Base-by-base conservation (phyloP, 192 early-diverging fungal species). In the Coemansia sp. region DNA sequence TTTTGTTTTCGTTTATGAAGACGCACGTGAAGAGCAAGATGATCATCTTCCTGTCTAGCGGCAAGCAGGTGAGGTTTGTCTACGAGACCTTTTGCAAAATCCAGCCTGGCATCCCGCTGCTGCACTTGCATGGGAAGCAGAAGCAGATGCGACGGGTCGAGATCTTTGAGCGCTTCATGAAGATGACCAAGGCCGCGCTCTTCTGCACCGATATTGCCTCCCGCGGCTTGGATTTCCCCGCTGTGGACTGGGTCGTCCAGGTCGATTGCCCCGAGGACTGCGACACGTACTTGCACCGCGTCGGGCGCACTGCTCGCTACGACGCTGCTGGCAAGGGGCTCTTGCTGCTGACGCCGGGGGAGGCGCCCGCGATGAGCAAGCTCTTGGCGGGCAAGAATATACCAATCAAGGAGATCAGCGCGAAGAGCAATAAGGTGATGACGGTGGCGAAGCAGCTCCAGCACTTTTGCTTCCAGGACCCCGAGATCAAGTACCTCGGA, bases 221-320 rank as follows among this genome's bases (percentile, higher is more conserved):
- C 3, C 92, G 95, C 66, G 97, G 97, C 25, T 83, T 99, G 36
- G 97, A 99, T 79, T 97, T 99, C 69, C 96, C 97, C 0, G 91
- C 94, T 12, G 96, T 99, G 5, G 93, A 99, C 75, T 99, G 97
- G 97, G 97, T 99, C 33, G 86, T 99, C 41, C 97, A 99, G 64
- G 68, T 96, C 50, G 97, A 99, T 73, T 96, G 94, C 58, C 97
- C 97, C 39, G 97, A 98, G 73, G 92, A 97, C 82, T 90, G 90
- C 37, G 92, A 88, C 50, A 99, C 96, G 1, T 98, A 99, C 82
- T 93, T 99, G 75, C 97, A 99, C 71, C 92, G 97, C 48, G 97
- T 97, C 6, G 97, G 97, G 1, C 89, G 97, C 48, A 99, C 97
- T 16, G 97, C 97, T 9, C 90, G 97, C 61, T 93, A 94, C 85